Evolutionary conservation across 2,329 filamentous ascomycete genomes (phyloP), one percentile per base, ranked within the genome.

Genomic region (Botrytis elliptica): DNA sequence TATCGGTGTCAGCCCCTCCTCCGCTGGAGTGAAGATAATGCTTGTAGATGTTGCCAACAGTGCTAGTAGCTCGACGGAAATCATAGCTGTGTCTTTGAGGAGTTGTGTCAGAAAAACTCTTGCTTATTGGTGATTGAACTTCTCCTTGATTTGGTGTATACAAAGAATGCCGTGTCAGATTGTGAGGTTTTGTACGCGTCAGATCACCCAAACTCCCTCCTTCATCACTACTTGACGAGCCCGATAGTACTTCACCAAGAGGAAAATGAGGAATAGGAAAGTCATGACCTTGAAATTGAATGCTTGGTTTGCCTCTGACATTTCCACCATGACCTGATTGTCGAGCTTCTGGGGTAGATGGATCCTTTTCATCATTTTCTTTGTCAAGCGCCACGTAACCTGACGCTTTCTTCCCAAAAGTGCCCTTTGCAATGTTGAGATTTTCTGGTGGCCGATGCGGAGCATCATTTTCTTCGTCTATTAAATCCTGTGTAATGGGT

Each of bases 21-120:
- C 70, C 73, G 29, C 74, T 74, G 18, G 60, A 74, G 29, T 59
- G 72, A 44, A 76, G 62, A 57, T 80, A 80, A 18, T 78, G 76
- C n/a, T 69, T 74, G 67, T 78, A 77, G 7, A 80, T 79, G 25
- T 80, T 79, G 9, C 77, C 78, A 60, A 81, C 74, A 7, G 79
- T 81, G 44, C 79, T 80, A 49, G 77, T 75, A 46, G 79, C 77
- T 38, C 71, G 52, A 25, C 52, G 52, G 49, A 76, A 42, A 74
- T 49, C 44, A 74, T 75, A 60, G 12, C 71, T 73, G 33, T 52
- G 64, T 18, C 57, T 52, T 25, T 75, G 73, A 36, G 73, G 59
- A 36, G 73, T 74, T n/a, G 70, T 44, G 5, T 69, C 71, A 16
- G 71, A 73, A 59, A 20, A 44, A 67, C 68, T 73, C 65, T 74